phyloP scores from a whole-genome alignment of 2,329 filamentous ascomycete species.

The Alternaria postmessia region DNA sequence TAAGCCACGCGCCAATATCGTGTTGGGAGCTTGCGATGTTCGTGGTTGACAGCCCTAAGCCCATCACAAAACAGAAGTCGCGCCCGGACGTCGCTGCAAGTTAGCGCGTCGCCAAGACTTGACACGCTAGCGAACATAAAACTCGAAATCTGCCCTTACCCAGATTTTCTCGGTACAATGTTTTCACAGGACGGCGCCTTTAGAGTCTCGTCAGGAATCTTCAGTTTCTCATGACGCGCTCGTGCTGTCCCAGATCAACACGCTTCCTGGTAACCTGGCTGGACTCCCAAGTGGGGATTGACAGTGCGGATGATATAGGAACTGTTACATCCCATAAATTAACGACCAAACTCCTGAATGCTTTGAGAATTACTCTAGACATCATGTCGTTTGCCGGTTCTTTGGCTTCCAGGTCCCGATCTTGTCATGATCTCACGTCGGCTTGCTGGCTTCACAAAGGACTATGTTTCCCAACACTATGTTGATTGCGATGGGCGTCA shows the following conservation, averaged over 20 bases:
- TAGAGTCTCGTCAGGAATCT: conserved; percentile 98
- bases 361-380: neutral
- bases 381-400: neutral
- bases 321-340: conserved; percentile 45
- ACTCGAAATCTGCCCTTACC: conserved; percentile 23
- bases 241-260: conserved; percentile 87
- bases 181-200: conserved; percentile 75
- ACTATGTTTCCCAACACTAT: neutral
- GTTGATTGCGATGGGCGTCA: neutral
- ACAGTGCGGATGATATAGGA: conserved; percentile 53
- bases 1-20: conserved; percentile 2
- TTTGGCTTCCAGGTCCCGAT: neutral
- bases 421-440: neutral
- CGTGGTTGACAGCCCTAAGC: conserved; percentile 15
- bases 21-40: conserved; percentile 7
- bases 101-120: conserved; percentile 25
- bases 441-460: neutral
- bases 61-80: conserved; percentile 39
- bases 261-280: conserved; percentile 65
- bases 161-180: conserved; percentile 64
- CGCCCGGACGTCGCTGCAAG: conserved; percentile 15
- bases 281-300: conserved; percentile 58
- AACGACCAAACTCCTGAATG: neutral
- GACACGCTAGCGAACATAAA: conserved; percentile 28
- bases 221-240: conserved; percentile 99